Conservation (phyloP, 495 filamentous ascomycete species). For the Letharia lupina region DNA sequence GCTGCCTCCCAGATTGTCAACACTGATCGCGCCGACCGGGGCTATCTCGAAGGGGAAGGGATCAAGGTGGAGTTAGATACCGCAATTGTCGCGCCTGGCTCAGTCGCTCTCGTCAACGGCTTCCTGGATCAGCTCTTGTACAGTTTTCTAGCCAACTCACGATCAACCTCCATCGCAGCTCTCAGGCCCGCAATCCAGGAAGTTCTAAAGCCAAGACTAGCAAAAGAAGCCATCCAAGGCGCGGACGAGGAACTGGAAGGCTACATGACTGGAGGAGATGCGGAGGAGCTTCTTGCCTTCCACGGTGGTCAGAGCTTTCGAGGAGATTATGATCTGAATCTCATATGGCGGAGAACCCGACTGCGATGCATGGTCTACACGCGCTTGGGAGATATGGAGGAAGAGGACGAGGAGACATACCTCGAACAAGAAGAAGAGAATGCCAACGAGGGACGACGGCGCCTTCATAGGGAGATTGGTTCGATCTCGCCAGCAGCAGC, state of each 20-base stretch:
- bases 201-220: constrained; percentile 79
- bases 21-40: constrained; percentile 70
- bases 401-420: constrained; percentile 87
- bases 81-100: constrained; percentile 65
- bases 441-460: constrained; percentile 38
- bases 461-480: constrained; percentile 50
- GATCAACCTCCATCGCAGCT: constrained; percentile 68
- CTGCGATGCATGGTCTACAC: constrained; percentile 97
- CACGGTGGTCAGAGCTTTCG: constrained; percentile 43
- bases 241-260: constrained; percentile 88
- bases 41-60: constrained; percentile 59
- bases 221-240: constrained; percentile 73
- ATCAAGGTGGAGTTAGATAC: constrained; percentile 52
- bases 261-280: constrained; percentile 67
- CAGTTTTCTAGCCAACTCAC: constrained; percentile 70
- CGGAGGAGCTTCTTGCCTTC: constrained; percentile 53
- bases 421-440: constrained; percentile 63
- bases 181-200: constrained; percentile 80
- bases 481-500: constrained; percentile 85
- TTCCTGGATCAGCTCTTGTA: constrained; percentile 93
- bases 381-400: constrained; percentile 91
- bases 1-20: constrained; percentile 90
- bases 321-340: constrained; percentile 72
- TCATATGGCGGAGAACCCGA: constrained; percentile 84
- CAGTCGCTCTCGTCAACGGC: constrained; percentile 74